A percentile compares a stretch with the other conserved stretches of the same genome.
Evolutionary conservation across 225 moss, liverwort and hornwort genomes (phyloP).

Genomic region (Anthoceros angustus): DNA sequence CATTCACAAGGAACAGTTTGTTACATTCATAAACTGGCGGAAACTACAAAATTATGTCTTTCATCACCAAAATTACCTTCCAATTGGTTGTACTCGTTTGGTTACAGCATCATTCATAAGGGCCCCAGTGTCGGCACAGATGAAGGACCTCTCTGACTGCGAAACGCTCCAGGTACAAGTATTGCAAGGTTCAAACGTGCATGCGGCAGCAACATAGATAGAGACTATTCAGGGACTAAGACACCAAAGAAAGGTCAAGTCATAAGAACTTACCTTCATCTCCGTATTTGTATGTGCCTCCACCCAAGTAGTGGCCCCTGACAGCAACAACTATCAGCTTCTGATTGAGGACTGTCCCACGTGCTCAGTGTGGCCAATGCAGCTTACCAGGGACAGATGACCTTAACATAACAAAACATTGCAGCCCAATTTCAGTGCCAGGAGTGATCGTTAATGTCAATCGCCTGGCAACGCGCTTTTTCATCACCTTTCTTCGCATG

Average conservation of each 20-base stretch:
- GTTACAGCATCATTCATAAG: conserved; percentile 48
- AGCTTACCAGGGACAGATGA: conserved; percentile 60
- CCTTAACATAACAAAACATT: conserved; percentile 84
- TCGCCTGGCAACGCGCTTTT: conserved; percentile 86
- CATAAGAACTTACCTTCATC: conserved; percentile 45
- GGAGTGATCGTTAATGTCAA: conserved; percentile 58
- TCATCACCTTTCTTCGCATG: conserved; percentile 74
- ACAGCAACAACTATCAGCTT: not conserved
- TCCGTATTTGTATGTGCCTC: conserved; percentile 75
- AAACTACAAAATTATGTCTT: not conserved
- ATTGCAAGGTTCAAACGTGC: conserved; percentile 8
- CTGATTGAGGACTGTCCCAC: not conserved
- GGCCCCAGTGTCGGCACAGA: conserved; percentile 73
- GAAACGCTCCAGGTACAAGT: not conserved
- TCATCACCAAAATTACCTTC: not conserved
- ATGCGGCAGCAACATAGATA: too few relatives aligned
- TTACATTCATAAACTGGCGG: not conserved
- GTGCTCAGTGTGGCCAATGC: not conserved
- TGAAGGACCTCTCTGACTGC: conserved; percentile 71
- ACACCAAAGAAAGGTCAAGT: not conserved
- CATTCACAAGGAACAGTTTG: conserved; percentile 4
- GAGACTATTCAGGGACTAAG: too few relatives aligned
- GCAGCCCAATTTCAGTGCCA: conserved; percentile 65
- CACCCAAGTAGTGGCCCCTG: conserved; percentile 74
- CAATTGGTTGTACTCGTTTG: conserved; percentile 50